phyloP scores from a whole-genome alignment of 768 basidiomycete species.

The Chalciporus sphaerocephalus region DNA sequence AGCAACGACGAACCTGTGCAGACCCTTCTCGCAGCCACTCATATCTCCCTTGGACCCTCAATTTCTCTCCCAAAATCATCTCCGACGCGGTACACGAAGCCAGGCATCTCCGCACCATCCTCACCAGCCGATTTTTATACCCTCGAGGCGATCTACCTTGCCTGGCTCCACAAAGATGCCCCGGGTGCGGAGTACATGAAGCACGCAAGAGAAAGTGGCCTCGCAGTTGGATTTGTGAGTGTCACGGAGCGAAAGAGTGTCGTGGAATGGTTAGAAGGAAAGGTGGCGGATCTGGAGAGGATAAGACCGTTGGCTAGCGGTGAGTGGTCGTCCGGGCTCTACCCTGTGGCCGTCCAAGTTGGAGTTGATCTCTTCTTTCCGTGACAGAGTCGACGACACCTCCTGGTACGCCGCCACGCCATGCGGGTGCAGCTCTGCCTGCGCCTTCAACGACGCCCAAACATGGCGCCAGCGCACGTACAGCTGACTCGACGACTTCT shows the following conservation, averaged over 20 bases:
- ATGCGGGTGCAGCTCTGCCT: constrained; percentile 10
- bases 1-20: constrained; percentile 34
- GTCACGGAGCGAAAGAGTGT: constrained; percentile 84
- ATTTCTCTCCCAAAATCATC: constrained; percentile 63
- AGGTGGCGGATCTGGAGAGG: constrained; percentile 24
- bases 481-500: constrained; percentile 36
- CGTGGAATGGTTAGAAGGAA: constrained; percentile 80
- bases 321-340: constrained; percentile 3
- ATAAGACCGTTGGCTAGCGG: constrained; percentile 23
- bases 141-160: constrained; percentile 78
- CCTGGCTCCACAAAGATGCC: constrained; percentile 72
- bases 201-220: constrained; percentile 69
- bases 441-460: constrained; percentile 23
- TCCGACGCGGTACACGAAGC: constrained; percentile 75
- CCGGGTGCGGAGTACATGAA: constrained; percentile 86
- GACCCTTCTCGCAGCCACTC: constrained; percentile 55
- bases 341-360: neutral
- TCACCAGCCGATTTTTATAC: constrained; percentile 57
- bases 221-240: constrained; percentile 74
- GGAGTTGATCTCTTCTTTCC: neutral
- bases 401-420: constrained; percentile 52
- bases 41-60: constrained; percentile 54
- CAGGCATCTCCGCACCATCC: constrained; percentile 37
- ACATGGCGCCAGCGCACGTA: constrained; percentile 17
- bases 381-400: constrained; percentile 52